Percentiles rank a stretch among this genome's conserved stretches.
These are phyloP conservation scores for Paraphaeosphaeria sporulosa DNA, from an alignment of 2,329 filamentous ascomycete genomes.

Conservation along the genomic window DNA sequence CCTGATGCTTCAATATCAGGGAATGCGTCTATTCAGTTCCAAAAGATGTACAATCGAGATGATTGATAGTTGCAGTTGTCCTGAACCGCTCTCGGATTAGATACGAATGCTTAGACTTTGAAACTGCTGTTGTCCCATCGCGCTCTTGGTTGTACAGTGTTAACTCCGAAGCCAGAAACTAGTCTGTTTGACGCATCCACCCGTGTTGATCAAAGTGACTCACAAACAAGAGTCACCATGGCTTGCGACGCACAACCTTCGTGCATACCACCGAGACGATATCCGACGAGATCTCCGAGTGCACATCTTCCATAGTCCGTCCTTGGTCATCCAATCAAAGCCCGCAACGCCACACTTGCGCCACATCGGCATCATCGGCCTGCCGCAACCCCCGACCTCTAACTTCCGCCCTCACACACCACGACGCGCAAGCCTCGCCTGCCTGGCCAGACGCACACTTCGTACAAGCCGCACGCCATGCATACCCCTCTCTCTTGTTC, in stretches of 20 bases:
- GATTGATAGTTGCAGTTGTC: background rate
- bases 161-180: background rate
- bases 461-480: slow-evolving; percentile 26
- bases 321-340: background rate
- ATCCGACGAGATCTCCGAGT: slow-evolving; percentile 4
- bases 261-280: background rate
- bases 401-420: slow-evolving; percentile 15
- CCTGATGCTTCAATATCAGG: background rate
- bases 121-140: background rate
- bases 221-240: background rate
- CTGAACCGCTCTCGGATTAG: background rate
- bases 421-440: slow-evolving; percentile 41
- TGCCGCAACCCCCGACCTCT: slow-evolving; percentile 23
- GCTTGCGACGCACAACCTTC: background rate
- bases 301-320: background rate
- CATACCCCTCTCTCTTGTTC: slow-evolving; percentile 32
- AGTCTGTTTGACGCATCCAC: background rate
- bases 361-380: slow-evolving; percentile 32
- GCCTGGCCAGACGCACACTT: slow-evolving; percentile 21
- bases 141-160: background rate
- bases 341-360: slow-evolving; percentile 19
- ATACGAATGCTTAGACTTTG: background rate
- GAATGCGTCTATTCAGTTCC: background rate
- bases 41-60: background rate
- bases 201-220: background rate